phyloP scores from a whole-genome alignment of 2,329 filamentous ascomycete genomes.

The Allantophomopsis lycopodina region DNA sequence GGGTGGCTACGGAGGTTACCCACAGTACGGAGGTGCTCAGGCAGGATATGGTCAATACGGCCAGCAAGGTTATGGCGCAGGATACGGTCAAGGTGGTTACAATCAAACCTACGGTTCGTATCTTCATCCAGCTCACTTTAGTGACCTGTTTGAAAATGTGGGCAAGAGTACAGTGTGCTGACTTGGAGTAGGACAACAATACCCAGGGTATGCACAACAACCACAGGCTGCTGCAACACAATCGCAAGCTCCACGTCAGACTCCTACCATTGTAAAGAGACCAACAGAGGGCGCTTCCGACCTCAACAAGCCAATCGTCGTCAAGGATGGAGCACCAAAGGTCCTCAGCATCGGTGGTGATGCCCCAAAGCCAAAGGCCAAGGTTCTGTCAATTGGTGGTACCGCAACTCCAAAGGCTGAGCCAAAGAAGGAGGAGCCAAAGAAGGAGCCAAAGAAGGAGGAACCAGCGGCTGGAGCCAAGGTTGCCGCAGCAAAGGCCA shows the following conservation, averaged over 20 bases:
- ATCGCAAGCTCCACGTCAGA: constrained; percentile 27
- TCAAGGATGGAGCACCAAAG: constrained; percentile 44
- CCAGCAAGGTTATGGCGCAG: constrained; percentile 29
- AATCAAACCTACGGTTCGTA: constrained; percentile 24
- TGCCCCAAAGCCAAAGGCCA: constrained; percentile 34
- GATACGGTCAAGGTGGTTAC: constrained; percentile 10
- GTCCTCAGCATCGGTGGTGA: constrained; percentile 50
- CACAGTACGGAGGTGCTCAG: constrained; percentile 35
- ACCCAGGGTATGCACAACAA: constrained; percentile 37
- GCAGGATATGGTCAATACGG: constrained; percentile 33
- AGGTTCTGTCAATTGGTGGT: constrained; percentile 65
- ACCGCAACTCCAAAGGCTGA: constrained; percentile 33
- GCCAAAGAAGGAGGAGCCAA: constrained; percentile 25
- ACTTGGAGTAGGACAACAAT: constrained; percentile 28
- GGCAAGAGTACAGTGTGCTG: constrained; percentile 3
- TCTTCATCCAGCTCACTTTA: not conserved
- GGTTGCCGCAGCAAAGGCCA: constrained; percentile 74
- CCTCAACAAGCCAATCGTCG: constrained; percentile 34
- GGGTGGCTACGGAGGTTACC: constrained; percentile 38
- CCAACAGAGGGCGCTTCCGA: constrained; percentile 31
- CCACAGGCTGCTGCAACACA: constrained; percentile 25
- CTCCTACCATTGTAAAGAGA: constrained; percentile 51
- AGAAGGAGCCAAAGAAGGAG: constrained; percentile 32
- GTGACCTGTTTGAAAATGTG: not conserved
- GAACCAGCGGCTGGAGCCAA: constrained; percentile 55